Evolutionary conservation across 345 rosid species (phyloP).

Genomic region (Viola odorata): DNA sequence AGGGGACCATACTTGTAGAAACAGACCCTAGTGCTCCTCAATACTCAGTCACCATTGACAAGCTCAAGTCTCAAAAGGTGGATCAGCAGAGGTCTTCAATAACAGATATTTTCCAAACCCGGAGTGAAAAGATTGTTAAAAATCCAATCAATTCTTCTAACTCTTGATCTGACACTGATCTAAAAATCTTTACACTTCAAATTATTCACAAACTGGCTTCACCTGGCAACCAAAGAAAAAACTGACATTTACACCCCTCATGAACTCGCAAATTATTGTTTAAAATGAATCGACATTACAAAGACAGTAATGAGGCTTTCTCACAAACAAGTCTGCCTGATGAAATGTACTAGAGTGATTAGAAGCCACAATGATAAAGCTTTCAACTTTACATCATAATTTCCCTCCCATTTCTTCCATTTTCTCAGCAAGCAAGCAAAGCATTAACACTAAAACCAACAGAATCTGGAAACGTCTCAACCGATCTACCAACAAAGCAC

Average conservation of each 20-base stretch:
- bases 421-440: constrained; percentile 18
- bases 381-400: too few relatives aligned
- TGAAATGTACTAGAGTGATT: too few relatives aligned
- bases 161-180: constrained; percentile 11
- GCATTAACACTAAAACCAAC: constrained; percentile 9
- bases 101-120: neutral
- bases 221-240: neutral
- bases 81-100: constrained; percentile 1
- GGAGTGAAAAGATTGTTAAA: neutral
- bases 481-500: constrained; percentile 29
- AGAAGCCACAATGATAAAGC: too few relatives aligned
- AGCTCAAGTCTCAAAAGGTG: constrained; percentile 22
- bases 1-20: constrained; percentile 58
- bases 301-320: too few relatives aligned
- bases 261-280: neutral
- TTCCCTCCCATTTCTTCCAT: constrained; percentile 12
- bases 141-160: constrained; percentile 11
- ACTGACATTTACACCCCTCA: neutral
- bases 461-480: constrained; percentile 14
- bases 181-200: constrained; percentile 5
- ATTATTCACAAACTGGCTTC: neutral
- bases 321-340: too few relatives aligned
- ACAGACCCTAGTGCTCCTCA: constrained; percentile 37
- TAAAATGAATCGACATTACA: too few relatives aligned
- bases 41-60: constrained; percentile 37